These are phyloP conservation scores for Mycena rosella DNA, from an alignment of 768 basidiomycete species.

Conservation along the genomic window DNA sequence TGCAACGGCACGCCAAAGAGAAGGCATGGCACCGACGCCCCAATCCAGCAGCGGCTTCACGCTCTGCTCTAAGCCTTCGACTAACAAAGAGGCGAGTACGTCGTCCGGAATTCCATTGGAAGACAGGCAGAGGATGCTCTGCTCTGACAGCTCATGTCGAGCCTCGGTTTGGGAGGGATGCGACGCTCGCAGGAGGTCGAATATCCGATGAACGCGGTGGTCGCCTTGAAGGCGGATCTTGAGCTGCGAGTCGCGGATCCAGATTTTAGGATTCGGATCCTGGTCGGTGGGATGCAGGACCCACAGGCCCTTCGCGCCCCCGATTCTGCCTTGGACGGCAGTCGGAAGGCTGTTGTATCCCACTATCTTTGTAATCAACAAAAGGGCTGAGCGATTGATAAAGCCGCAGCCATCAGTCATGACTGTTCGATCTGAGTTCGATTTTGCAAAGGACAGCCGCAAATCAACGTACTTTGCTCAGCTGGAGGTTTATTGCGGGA, in stretches of 20 bases:
- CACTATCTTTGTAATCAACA: slow-evolving; percentile 53
- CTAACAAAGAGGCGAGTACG: slow-evolving; percentile 62
- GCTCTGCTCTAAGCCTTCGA: slow-evolving; percentile 61
- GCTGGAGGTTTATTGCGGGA: slow-evolving; percentile 56
- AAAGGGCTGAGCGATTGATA: slow-evolving; percentile 69
- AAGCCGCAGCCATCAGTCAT: slow-evolving; percentile 85
- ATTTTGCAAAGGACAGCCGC: not conserved
- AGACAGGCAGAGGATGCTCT: slow-evolving; percentile 72
- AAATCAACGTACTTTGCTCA: slow-evolving; percentile 52
- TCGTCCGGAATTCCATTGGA: slow-evolving; percentile 66
- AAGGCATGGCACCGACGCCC: slow-evolving; percentile 55
- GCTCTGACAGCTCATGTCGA: slow-evolving; percentile 56
- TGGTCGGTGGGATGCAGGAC: slow-evolving; percentile 63
- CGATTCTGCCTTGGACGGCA: slow-evolving; percentile 71
- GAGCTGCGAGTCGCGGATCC: slow-evolving; percentile 73
- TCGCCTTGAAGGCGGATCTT: slow-evolving; percentile 62
- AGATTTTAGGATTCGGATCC: slow-evolving; percentile 61
- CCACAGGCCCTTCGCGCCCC: slow-evolving; percentile 73
- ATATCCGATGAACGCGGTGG: slow-evolving; percentile 64
- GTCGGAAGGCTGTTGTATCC: slow-evolving; percentile 56
- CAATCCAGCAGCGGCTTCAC: slow-evolving; percentile 67
- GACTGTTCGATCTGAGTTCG: slow-evolving; percentile 32
- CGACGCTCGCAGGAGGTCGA: slow-evolving; percentile 71
- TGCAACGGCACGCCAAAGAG: slow-evolving; percentile 66
- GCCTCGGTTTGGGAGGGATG: slow-evolving; percentile 54